Percentiles rank a stretch among this genome's conserved stretches.
phyloP scores from a whole-genome alignment of 192 early-diverging fungal species.

The Podila horticola region DNA sequence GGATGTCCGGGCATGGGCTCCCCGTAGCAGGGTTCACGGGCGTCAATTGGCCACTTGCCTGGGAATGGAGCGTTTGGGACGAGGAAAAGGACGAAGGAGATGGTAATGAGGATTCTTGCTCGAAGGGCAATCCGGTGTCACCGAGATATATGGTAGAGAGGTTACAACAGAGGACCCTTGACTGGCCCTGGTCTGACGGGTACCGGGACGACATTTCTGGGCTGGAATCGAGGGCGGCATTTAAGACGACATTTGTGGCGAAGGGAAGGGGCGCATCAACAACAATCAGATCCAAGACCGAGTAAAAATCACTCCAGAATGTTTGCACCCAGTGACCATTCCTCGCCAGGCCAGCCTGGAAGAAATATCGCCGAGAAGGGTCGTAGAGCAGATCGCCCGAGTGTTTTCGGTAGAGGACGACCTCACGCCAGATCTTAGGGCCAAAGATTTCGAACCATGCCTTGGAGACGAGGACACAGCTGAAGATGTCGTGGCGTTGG shows the following conservation, averaged over 20 bases:
- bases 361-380: neutral
- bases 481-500: neutral
- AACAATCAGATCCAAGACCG: neutral
- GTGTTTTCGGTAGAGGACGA: neutral
- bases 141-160: neutral
- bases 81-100: neutral
- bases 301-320: neutral
- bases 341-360: constrained; percentile 3
- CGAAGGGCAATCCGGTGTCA: neutral
- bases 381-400: neutral
- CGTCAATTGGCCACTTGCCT: too few species aligned
- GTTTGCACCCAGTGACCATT: constrained; percentile 1
- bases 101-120: neutral
- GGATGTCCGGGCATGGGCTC: too few species aligned
- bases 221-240: too few species aligned
- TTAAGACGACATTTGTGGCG: neutral
- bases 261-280: neutral
- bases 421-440: neutral
- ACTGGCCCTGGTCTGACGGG: neutral
- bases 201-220: too few species aligned
- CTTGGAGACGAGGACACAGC: neutral
- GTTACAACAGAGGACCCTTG: neutral
- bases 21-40: too few species aligned
- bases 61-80: neutral
- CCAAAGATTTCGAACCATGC: constrained; percentile 2